Evolutionary conservation across 2,329 filamentous ascomycete species (phyloP).

Genomic region (Cladophialophora bantiana): DNA sequence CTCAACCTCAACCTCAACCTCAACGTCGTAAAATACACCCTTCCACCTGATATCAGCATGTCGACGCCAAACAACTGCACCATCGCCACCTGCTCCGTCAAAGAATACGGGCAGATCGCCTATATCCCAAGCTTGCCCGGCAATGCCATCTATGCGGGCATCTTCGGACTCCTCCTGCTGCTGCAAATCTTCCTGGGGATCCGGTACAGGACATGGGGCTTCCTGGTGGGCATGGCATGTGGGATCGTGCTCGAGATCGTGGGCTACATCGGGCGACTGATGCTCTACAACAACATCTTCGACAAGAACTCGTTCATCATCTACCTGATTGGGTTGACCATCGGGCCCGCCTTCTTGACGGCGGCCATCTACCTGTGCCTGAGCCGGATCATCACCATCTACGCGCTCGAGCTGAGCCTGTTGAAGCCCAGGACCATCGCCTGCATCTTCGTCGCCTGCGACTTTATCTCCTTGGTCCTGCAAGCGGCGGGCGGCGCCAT

Average conservation of each 20-base stretch:
- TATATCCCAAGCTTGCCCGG: conserved; percentile 63
- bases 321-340: conserved; percentile 68
- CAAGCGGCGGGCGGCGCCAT: conserved; percentile 68
- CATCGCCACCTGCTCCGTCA: conserved; percentile 24
- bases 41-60: neutral
- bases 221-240: conserved; percentile 60
- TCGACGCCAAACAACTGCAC: conserved; percentile 20
- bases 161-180: conserved; percentile 58
- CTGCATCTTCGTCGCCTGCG: conserved; percentile 66
- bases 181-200: conserved; percentile 53
- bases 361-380: conserved; percentile 70
- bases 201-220: conserved; percentile 58
- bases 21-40: neutral
- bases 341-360: conserved; percentile 70
- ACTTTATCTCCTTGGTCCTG: conserved; percentile 66
- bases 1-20: neutral
- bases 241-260: conserved; percentile 64
- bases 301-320: conserved; percentile 58
- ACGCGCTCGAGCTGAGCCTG: conserved; percentile 45
- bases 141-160: conserved; percentile 59
- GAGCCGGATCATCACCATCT: conserved; percentile 48
- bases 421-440: conserved; percentile 47
- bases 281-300: conserved; percentile 61
- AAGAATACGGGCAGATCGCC: conserved; percentile 48
- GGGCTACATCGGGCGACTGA: conserved; percentile 66